These are phyloP conservation scores for Sphaerulina populicola DNA, from an alignment of 2,329 filamentous ascomycete genomes.

Conservation along the genomic window DNA sequence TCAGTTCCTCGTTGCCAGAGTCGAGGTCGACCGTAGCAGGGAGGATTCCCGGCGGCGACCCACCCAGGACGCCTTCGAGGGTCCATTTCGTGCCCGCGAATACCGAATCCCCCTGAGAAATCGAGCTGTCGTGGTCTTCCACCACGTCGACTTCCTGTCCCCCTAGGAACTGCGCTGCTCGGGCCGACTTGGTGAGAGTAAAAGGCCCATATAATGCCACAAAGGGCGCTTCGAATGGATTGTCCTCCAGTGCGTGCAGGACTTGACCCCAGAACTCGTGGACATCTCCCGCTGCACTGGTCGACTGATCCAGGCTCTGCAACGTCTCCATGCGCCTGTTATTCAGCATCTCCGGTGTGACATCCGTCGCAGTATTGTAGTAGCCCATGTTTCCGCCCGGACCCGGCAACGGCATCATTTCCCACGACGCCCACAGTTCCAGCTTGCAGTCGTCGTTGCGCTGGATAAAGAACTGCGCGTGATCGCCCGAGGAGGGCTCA, in stretches of 20 bases:
- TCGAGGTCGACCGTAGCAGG: conserved; percentile 4
- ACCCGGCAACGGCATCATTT: conserved; percentile 7
- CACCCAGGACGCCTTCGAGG: conserved; percentile 2
- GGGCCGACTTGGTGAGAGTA: background rate
- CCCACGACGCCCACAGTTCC: conserved; percentile 15
- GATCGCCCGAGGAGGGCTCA: conserved; percentile 8
- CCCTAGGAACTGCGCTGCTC: background rate
- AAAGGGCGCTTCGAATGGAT: conserved; percentile 16
- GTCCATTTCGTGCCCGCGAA: conserved; percentile 5
- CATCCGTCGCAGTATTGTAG: conserved; percentile 11
- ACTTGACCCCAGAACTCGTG: conserved; percentile 7
- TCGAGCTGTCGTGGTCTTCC: conserved; percentile 1
- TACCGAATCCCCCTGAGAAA: conserved; percentile 2
- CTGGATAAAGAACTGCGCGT: conserved; percentile 13
- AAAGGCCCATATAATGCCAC: conserved; percentile 9
- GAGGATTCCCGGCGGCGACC: background rate
- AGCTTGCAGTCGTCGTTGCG: conserved; percentile 9
- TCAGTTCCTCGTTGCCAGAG: background rate
- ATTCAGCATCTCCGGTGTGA: conserved; percentile 12
- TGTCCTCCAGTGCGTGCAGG: conserved; percentile 7
- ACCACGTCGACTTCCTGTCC: background rate
- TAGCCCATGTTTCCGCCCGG: conserved; percentile 8
- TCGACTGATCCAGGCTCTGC: conserved; percentile 8
- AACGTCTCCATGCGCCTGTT: conserved; percentile 15
- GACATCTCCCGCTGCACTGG: background rate